Evolutionary conservation across 345 rosid species (phyloP).

Genomic region (Hibiscus tridactylites): DNA sequence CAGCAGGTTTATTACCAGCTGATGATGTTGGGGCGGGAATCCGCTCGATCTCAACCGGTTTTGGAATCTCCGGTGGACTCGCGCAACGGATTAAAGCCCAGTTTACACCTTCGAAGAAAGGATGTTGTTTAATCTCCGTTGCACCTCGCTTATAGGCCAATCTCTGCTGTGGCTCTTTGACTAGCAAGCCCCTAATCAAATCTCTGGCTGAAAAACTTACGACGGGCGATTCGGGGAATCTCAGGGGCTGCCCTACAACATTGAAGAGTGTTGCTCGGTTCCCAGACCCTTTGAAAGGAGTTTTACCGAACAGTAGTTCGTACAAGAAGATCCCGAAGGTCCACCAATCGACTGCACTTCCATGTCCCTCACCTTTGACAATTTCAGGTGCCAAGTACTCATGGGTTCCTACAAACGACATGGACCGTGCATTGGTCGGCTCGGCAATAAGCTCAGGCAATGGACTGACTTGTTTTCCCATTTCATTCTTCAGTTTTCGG

Average conservation of each 20-base stretch:
- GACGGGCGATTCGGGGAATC: conserved; percentile 63
- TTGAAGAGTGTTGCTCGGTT: conserved; percentile 73
- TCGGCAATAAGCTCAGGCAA: conserved; percentile 74
- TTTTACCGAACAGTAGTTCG: conserved; percentile 28
- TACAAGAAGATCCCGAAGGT: too few relatives aligned
- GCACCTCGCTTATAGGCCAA: conserved; percentile 74
- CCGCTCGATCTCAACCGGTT: conserved; percentile 51
- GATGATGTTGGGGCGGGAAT: conserved; percentile 30
- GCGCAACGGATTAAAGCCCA: conserved; percentile 80
- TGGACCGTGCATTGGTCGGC: conserved; percentile 75
- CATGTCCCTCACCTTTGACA: conserved; percentile 82
- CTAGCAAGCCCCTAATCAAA: conserved; percentile 69
- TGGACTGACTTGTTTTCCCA: conserved; percentile 53
- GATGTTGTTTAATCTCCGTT: conserved; percentile 73
- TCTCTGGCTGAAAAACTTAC: conserved; percentile 71
- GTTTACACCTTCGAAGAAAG: conserved; percentile 81
- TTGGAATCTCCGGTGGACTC: conserved; percentile 73
- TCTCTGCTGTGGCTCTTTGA: conserved; percentile 70
- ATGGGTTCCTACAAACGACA: conserved; percentile 86
- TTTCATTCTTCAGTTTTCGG: conserved; percentile 40
- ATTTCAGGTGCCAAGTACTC: conserved; percentile 83
- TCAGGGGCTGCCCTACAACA: conserved; percentile 65
- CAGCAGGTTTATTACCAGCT: conserved; percentile 34
- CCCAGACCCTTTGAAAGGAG: conserved; percentile 79
- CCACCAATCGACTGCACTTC: conserved; percentile 86